Evolutionary conservation across 768 basidiomycete genomes (phyloP).

Genomic region (Boletus reticuloceps): DNA sequence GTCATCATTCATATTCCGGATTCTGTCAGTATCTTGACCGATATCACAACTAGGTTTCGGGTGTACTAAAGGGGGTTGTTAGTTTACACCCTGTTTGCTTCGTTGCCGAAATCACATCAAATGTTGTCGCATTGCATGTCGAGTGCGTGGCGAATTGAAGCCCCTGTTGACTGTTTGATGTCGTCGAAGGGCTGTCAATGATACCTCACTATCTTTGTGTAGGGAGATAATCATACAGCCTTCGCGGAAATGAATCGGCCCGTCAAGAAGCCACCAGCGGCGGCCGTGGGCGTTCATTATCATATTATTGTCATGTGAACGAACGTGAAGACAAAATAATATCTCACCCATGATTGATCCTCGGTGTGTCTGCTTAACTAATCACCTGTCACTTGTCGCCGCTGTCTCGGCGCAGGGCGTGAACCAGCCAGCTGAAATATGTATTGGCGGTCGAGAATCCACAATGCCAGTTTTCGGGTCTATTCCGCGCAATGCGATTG

Average conservation of each 20-base stretch:
- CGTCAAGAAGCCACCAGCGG: neutral
- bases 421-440: no score
- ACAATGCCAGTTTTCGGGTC: neutral
- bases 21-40: neutral
- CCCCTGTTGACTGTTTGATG: neutral
- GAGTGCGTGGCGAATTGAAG: neutral
- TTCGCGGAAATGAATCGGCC: conserved; percentile 24
- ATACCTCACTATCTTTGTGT: no score
- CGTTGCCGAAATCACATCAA: neutral
- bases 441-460: no score
- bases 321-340: neutral
- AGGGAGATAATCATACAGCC: neutral
- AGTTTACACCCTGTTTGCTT: neutral
- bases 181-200: no score
- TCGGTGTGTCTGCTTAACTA: neutral
- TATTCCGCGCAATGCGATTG: conserved; percentile 1
- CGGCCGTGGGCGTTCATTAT: neutral
- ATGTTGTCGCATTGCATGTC: neutral
- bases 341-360: neutral
- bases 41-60: conserved; percentile 10
- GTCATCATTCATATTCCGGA: neutral
- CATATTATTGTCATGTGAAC: neutral
- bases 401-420: neutral
- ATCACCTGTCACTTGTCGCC: neutral
- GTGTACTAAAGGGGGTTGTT: neutral